Evolutionary conservation across 768 basidiomycete species (phyloP), one percentile per base, ranked within the genome.

Genomic region (Termitomyces sp.): DNA sequence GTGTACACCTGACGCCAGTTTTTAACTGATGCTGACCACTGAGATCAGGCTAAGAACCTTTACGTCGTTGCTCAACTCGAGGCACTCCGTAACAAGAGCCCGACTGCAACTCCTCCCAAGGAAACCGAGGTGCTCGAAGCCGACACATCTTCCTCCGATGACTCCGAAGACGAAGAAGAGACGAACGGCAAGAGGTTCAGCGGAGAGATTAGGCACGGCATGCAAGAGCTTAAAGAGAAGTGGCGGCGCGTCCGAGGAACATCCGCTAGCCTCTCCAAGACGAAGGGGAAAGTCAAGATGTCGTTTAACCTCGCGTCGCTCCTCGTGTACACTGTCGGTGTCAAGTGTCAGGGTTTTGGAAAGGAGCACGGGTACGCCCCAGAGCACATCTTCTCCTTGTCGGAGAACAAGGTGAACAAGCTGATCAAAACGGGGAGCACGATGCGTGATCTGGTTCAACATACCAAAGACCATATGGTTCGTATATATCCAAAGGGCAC

Each of bases 301-400:
- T 94, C 94, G 0, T 68, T 81, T 26, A 78, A 80, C 2, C 80
- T 98, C 2, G 83, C 84, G 1, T 75, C 81, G 2, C 79, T 98
- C 12, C 80, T 98, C 20, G 88, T 98, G 28, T 98, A 98, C 71
- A 98, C 96, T 5, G 85, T 96, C 54, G 96, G 96, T 5, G 92
- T 98, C 60, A 96, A 96, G 70, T 97, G 91, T 64, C 88, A 86
- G 46, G 94, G 95, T 0, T 81, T 98, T 71, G 90, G 91, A 72
- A 86, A 90, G 70, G 87, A 92, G 60, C 86, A 91, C 62, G 76
- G 79, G 33, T 99, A 99, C 66, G 87, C 86, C 8, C 82, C 90
- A 0, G 88, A 92, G 65, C 91, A 98, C 65, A 82, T 98, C 68
- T 95, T 99, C 70, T 96, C 93, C 6, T 81, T 98, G 7, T 95